phyloP scores from a whole-genome alignment of 768 basidiomycete species.

The Amanita pallidorosea region DNA sequence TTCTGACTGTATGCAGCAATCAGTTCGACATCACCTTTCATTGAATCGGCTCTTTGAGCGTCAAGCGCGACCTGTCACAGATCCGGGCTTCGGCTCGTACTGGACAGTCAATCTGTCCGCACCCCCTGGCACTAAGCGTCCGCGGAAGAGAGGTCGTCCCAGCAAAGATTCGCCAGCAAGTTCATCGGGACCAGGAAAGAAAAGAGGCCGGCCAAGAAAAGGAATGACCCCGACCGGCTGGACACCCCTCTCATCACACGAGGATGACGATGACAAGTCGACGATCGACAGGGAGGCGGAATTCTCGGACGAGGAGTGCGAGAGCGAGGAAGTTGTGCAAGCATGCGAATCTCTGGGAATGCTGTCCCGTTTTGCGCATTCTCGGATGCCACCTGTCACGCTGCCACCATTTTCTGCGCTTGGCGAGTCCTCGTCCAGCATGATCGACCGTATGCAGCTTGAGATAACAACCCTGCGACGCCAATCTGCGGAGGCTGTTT shows the following conservation, averaged over 20 bases:
- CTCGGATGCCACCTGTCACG: conserved; percentile 19
- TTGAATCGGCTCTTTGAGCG: conserved; percentile 76
- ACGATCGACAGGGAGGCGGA: conserved; percentile 9
- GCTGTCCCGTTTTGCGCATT: conserved; percentile 22
- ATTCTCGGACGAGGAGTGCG: conserved; percentile 42
- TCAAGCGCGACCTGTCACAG: conserved; percentile 71
- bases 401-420: conserved; percentile 34
- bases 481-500: conserved; percentile 60
- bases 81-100: conserved; percentile 81
- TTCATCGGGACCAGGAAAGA: conserved; percentile 19
- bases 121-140: conserved; percentile 81
- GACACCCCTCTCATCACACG: conserved; percentile 5
- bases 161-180: conserved; percentile 29
- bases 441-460: conserved; percentile 52
- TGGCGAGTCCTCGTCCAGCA: conserved; percentile 25
- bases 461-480: conserved; percentile 55
- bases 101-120: conserved; percentile 84
- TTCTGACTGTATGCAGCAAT: conserved; percentile 47
- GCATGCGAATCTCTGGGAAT: conserved; percentile 29
- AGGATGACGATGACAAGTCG: conserved; percentile 11
- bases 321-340: conserved; percentile 56
- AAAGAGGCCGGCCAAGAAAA: conserved; percentile 30
- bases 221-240: conserved; percentile 4
- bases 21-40: conserved; percentile 77
- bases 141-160: conserved; percentile 65